Conservation (phyloP, 805 yeast species). For the Candida schatavii region DNA sequence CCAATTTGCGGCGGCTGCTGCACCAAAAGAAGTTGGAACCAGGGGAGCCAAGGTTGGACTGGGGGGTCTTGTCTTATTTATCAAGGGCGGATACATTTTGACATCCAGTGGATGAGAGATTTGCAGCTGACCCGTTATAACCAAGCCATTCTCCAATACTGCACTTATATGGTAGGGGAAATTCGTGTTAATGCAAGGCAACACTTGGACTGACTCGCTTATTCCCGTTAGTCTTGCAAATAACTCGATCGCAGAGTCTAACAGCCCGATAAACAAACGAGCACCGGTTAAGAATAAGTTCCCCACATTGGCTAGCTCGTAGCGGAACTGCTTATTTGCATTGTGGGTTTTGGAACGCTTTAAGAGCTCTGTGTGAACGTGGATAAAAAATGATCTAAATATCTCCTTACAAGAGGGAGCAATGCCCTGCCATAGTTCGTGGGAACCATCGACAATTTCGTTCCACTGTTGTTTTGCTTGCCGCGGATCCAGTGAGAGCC, state of each 20-base stretch:
- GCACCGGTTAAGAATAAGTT: constrained; percentile 81
- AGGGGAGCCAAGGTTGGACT: constrained; percentile 13
- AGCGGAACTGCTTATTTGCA: constrained; percentile 55
- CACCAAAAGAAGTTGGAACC: background rate
- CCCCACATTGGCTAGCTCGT: constrained; percentile 80
- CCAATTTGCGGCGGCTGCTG: background rate
- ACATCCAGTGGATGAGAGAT: constrained; percentile 72
- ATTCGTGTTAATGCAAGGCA: constrained; percentile 82
- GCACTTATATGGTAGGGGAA: constrained; percentile 88
- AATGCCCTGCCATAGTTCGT: constrained; percentile 61
- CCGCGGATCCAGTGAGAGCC: constrained; percentile 47
- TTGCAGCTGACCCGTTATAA: constrained; percentile 88
- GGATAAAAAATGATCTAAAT: constrained; percentile 71
- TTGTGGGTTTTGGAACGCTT: constrained; percentile 55
- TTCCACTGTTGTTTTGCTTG: constrained; percentile 75
- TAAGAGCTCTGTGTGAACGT: constrained; percentile 72
- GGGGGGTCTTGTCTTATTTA: constrained; percentile 21
- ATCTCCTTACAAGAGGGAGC: constrained; percentile 65
- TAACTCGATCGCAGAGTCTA: constrained; percentile 80
- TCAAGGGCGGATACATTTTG: constrained; percentile 23
- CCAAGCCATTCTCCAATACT: constrained; percentile 58
- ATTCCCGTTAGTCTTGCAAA: constrained; percentile 62
- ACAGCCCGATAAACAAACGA: constrained; percentile 75
- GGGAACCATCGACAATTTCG: constrained; percentile 74
- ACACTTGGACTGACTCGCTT: constrained; percentile 50